Evolutionary conservation across 106 monocot genomes (phyloP).

Genomic region (Ottelia alismoides): DNA sequence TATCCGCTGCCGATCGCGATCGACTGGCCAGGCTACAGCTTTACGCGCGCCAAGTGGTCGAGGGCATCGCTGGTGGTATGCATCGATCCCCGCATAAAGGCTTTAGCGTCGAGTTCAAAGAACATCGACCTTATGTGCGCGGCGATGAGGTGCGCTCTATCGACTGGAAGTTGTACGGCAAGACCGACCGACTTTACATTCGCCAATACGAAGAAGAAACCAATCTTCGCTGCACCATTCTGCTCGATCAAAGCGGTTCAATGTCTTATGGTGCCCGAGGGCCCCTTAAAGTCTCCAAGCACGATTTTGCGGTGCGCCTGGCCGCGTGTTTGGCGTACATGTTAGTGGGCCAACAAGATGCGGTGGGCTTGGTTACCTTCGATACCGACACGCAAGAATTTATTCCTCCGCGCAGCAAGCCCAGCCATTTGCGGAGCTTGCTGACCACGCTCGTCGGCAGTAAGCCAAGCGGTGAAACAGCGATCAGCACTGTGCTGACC

Average conservation of each 20-base stretch:
- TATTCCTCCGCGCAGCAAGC: background rate
- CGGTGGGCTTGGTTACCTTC: background rate
- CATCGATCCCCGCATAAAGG: background rate
- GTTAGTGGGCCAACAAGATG: background rate
- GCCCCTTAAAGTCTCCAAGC: background rate
- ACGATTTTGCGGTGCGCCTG: background rate
- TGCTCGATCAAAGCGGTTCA: background rate
- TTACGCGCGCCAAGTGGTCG: background rate
- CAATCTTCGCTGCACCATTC: background rate
- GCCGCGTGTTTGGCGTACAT: background rate
- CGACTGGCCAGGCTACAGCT: background rate
- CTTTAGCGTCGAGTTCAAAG: background rate
- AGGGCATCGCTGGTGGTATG: background rate
- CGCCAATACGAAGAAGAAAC: background rate
- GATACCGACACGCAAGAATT: background rate
- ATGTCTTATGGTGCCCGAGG: background rate
- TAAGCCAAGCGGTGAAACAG: background rate
- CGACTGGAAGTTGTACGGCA: background rate
- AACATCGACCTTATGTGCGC: background rate
- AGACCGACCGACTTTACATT: background rate
- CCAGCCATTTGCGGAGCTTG: background rate
- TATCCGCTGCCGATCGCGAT: background rate
- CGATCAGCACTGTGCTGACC: too few relatives aligned
- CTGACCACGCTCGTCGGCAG: background rate
- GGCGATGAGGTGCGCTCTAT: background rate